A percentile compares a stretch with the other conserved stretches of the same genome.
Evolutionary conservation across 495 filamentous ascomycete species (phyloP).

Genomic region (Chaetomium tenue): DNA sequence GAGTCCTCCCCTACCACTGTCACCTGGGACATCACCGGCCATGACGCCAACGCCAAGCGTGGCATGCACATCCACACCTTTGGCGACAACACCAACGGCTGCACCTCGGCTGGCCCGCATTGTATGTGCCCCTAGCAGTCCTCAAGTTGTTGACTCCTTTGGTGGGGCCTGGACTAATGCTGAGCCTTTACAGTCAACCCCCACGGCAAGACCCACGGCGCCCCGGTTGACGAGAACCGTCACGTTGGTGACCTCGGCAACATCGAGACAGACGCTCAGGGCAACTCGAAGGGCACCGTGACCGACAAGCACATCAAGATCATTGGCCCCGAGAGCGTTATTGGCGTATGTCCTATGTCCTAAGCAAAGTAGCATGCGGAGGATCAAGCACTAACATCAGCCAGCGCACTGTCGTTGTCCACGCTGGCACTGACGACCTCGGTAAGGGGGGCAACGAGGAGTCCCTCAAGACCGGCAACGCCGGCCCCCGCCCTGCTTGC

Average conservation of each 20-base stretch:
- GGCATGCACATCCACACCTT: slow-evolving; percentile 98
- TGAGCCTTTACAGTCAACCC: slow-evolving; percentile 74
- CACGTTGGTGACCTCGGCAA: slow-evolving; percentile 98
- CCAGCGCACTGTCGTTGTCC: slow-evolving; percentile 90
- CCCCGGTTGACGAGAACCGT: slow-evolving; percentile 73
- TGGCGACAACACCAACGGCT: slow-evolving; percentile 99
- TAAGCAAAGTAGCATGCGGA: neutral
- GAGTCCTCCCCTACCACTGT: slow-evolving; percentile 80
- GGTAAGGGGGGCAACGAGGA: slow-evolving; percentile 85
- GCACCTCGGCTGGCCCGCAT: slow-evolving; percentile 94
- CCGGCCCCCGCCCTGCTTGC: slow-evolving; percentile 87
- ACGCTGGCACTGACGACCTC: slow-evolving; percentile 92
- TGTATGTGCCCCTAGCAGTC: slow-evolving; percentile 57
- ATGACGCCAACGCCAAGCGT: slow-evolving; percentile 93
- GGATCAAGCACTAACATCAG: slow-evolving; percentile 20
- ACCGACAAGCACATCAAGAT: slow-evolving; percentile 83
- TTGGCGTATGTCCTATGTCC: slow-evolving; percentile 72
- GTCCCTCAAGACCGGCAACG: slow-evolving; percentile 97
- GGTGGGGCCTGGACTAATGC: neutral
- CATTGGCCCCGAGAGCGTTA: slow-evolving; percentile 90
- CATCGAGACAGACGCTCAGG: slow-evolving; percentile 89
- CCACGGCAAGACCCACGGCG: slow-evolving; percentile 84
- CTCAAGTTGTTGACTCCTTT: neutral
- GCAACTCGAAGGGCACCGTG: slow-evolving; percentile 74
- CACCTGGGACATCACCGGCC: slow-evolving; percentile 86